Percentiles rank a stretch among this genome's conserved stretches.
Conservation (phyloP, 2,329 filamentous ascomycete species). For the Aspergillus vadensis region DNA sequence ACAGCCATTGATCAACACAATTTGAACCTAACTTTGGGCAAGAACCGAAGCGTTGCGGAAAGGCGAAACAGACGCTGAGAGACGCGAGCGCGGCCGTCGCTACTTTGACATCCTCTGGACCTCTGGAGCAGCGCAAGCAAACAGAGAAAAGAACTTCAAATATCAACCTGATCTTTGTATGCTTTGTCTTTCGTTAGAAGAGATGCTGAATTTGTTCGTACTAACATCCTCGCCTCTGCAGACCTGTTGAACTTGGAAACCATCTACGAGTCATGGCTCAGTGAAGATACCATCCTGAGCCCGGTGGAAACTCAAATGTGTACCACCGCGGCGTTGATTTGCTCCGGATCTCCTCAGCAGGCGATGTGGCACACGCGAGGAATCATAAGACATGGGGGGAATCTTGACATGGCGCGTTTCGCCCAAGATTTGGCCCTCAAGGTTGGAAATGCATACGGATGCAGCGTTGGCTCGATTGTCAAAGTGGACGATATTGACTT, state of each 20-base stretch:
- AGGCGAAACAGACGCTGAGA: not conserved
- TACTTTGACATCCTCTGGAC: conserved; percentile 8
- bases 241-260: not conserved
- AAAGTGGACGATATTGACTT: not conserved
- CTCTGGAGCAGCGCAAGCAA: not conserved
- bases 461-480: not conserved
- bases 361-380: conserved; percentile 5
- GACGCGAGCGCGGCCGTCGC: not conserved
- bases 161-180: conserved; percentile 4
- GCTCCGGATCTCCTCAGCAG: conserved; percentile 3
- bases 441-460: not conserved
- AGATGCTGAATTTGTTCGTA: no score
- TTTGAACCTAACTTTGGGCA: not conserved
- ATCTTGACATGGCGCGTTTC: not conserved
- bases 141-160: conserved; percentile 3
- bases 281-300: not conserved
- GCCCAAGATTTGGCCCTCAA: not conserved
- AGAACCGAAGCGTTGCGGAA: conserved; percentile 2
- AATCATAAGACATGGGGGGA: not conserved
- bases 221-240: not conserved
- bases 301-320: conserved; percentile 3
- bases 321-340: conserved; percentile 1
- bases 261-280: conserved; percentile 6
- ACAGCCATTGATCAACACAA: not conserved
- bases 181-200: not conserved